phyloP scores from a whole-genome alignment of 495 filamentous ascomycete genomes.

The Podospora tetraspora region DNA sequence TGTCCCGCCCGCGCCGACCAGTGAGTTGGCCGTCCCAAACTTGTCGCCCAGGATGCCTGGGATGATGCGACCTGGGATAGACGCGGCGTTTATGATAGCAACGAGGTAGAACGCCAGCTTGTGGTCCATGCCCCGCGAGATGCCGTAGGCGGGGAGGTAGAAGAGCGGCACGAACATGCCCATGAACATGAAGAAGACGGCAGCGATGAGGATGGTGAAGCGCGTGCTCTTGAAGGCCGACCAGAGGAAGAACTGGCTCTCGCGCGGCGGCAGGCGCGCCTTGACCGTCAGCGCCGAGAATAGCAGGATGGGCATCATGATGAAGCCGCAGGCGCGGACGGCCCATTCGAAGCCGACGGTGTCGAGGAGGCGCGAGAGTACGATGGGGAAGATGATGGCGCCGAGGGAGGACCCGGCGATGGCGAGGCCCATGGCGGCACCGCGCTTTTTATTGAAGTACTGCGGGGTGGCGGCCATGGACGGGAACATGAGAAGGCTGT shows the following conservation, averaged over 20 bases:
- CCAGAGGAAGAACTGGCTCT: constrained; percentile 51
- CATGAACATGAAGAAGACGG: constrained; percentile 60
- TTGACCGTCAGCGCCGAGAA: constrained; percentile 60
- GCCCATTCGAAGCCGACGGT: constrained; percentile 68
- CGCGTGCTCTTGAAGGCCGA: constrained; percentile 53
- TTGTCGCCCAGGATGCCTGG: constrained; percentile 69
- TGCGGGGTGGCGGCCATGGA: constrained; percentile 54
- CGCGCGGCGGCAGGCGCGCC: constrained; percentile 55
- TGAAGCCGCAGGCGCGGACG: constrained; percentile 62
- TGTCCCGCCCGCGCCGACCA: not conserved
- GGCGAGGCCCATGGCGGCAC: constrained; percentile 63
- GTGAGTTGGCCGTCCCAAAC: constrained; percentile 62
- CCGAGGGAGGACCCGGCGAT: constrained; percentile 62
- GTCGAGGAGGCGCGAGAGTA: constrained; percentile 59
- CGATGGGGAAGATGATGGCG: constrained; percentile 65
- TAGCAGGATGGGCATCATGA: constrained; percentile 59
- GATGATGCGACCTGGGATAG: constrained; percentile 67
- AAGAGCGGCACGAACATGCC: constrained; percentile 50
- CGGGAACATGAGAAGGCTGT: constrained; percentile 59
- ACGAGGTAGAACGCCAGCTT: constrained; percentile 59
- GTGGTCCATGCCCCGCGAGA: constrained; percentile 60
- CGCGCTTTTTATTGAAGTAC: constrained; percentile 64
- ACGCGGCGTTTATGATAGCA: constrained; percentile 61
- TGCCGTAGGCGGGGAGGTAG: constrained; percentile 61
- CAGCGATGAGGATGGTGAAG: constrained; percentile 49